A percentile compares a stretch with the other conserved stretches of the same genome.
Evolutionary conservation across 352 stramenopile genomes (phyloP).

Genomic region (Achlya hypogyna): DNA sequence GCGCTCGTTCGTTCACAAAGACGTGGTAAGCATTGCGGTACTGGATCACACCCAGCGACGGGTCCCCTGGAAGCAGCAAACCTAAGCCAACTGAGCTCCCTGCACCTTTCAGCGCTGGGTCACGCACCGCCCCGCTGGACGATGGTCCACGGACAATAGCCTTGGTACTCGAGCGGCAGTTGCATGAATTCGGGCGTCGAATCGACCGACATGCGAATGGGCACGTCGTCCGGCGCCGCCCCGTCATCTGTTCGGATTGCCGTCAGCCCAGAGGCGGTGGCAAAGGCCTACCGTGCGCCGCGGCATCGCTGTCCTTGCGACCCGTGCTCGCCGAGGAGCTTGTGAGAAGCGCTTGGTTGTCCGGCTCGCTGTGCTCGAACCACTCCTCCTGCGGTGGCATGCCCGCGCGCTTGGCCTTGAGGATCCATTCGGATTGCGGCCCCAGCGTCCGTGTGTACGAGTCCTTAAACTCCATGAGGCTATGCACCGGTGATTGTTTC

Average conservation of each 20-base stretch:
- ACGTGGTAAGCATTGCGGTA: slow-evolving; percentile 87
- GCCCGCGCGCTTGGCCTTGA: slow-evolving; percentile 26
- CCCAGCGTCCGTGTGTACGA: slow-evolving; percentile 52
- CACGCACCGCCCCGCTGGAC: slow-evolving; percentile 59
- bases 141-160: slow-evolving; percentile 90
- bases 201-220: slow-evolving; percentile 83
- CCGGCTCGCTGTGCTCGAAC: slow-evolving; percentile 50
- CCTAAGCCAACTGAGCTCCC: neutral
- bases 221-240: slow-evolving; percentile 25
- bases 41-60: slow-evolving; percentile 85
- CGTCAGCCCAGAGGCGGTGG: neutral
- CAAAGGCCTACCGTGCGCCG: neutral
- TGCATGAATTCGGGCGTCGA: slow-evolving; percentile 92
- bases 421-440: slow-evolving; percentile 45
- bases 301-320: slow-evolving; percentile 4
- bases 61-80: slow-evolving; percentile 85
- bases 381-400: slow-evolving; percentile 40
- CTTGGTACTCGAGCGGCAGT: slow-evolving; percentile 89
- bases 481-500: neutral
- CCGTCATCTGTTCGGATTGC: neutral
- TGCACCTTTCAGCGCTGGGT: neutral
- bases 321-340: slow-evolving; percentile 21
- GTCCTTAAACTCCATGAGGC: slow-evolving; percentile 62
- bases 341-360: slow-evolving; percentile 18
- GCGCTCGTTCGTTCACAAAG: slow-evolving; percentile 85